Evolutionary conservation across 805 yeast genomes (phyloP).

Genomic region (Candida succiphila): DNA sequence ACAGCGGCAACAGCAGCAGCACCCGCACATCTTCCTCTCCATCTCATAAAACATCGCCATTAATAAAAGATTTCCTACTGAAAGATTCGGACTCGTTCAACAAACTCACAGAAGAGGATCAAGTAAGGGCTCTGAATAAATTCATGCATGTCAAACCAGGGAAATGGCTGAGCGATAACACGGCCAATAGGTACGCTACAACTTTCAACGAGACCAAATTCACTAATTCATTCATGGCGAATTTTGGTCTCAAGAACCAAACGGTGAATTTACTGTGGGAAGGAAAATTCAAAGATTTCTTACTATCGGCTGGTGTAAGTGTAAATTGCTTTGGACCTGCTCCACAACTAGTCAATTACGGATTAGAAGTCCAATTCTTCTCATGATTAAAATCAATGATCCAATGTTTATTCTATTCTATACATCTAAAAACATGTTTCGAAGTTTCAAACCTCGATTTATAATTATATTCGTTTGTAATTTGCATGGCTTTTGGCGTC

Average conservation of each 20-base stretch:
- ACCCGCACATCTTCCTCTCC: not conserved
- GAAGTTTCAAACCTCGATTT: not conserved
- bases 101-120: slow-evolving; percentile 11
- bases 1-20: not conserved
- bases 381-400: slow-evolving; percentile 27
- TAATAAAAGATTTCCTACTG: slow-evolving; percentile 1
- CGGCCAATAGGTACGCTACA: slow-evolving; percentile 13
- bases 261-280: slow-evolving; percentile 73
- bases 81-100: slow-evolving; percentile 6
- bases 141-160: slow-evolving; percentile 15
- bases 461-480: not conserved
- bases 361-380: slow-evolving; percentile 54
- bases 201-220: slow-evolving; percentile 44
- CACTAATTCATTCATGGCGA: slow-evolving; percentile 62
- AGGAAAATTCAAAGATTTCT: slow-evolving; percentile 72
- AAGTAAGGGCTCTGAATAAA: slow-evolving; percentile 9
- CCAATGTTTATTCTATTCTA: not conserved
- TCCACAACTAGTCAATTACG: slow-evolving; percentile 43
- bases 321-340: slow-evolving; percentile 31
- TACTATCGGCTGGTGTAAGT: slow-evolving; percentile 66
- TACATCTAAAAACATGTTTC: not conserved
- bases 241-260: slow-evolving; percentile 58
- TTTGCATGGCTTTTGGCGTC: too few species aligned
- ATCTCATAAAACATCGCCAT: not conserved
- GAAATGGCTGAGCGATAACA: slow-evolving; percentile 8